These are phyloP conservation scores for Harringtonia aguacate DNA, from an alignment of 2,329 filamentous ascomycete genomes.

Conservation along the genomic window DNA sequence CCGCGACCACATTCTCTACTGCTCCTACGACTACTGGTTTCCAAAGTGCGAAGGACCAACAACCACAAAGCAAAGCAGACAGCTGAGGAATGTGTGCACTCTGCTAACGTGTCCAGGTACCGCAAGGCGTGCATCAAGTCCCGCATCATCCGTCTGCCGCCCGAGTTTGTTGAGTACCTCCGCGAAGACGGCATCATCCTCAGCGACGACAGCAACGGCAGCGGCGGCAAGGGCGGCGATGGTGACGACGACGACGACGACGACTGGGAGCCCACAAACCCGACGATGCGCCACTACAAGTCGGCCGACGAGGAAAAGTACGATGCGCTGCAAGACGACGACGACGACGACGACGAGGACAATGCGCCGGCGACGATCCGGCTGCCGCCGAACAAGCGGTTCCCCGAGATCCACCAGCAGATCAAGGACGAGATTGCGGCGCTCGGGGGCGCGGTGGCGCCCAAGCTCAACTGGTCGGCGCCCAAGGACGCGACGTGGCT, in stretches of 20 bases:
- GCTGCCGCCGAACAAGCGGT: conserved; percentile 43
- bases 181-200: conserved; percentile 88
- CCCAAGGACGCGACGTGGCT: conserved; percentile 97
- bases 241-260: conserved; percentile 42
- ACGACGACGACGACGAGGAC: conserved; percentile 37
- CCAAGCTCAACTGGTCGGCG: conserved; percentile 95
- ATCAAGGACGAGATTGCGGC: conserved; percentile 71
- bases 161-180: conserved; percentile 73
- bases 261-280: conserved; percentile 34
- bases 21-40: conserved; percentile 90
- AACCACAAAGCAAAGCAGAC: conserved; percentile 6
- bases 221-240: conserved; percentile 27
- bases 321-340: conserved; percentile 23
- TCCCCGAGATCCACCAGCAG: conserved; percentile 62
- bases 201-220: conserved; percentile 46
- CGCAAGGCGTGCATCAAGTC: conserved; percentile 75
- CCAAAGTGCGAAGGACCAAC: conserved; percentile 41
- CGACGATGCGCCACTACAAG: conserved; percentile 19
- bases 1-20: conserved; percentile 81
- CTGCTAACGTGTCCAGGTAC: conserved; percentile 42
- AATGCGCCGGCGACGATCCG: conserved; percentile 28
- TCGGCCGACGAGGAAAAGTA: conserved; percentile 29
- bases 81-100: neutral
- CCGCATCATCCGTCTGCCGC: conserved; percentile 66
- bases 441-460: conserved; percentile 75